Base-by-base conservation (phyloP, 805 yeast genomes). In the Blastobotrys americana region DNA sequence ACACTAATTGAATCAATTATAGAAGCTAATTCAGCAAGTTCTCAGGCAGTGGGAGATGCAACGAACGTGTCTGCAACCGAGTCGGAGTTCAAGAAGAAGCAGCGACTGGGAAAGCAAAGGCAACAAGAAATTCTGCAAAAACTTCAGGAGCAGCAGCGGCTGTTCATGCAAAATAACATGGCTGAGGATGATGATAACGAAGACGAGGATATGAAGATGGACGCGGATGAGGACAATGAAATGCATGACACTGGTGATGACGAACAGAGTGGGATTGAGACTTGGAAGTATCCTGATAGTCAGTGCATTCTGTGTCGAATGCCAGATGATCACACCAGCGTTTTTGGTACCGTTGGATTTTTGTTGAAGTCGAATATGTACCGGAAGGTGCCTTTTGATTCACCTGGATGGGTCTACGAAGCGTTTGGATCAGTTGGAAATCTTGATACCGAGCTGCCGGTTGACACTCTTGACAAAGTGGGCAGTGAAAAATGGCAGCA, bases 251-350 rank as follows among this genome's bases (percentile, higher is more conserved):
- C 44, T 20, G 61, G 50, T 22, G 58, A 49, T 10, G 39, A 42
- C 10, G 53, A 47, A 18, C 36, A 22, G 39, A 46, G 28, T 31
- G n/a, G n/a, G n/a, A n/a, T n/a, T n/a, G 55, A 41, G 3, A 46
- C 72, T 1, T 83, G 89, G 90, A 67, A 66, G 28, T 85, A 76
- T 54, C 93, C 94, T 0, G 78, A 77, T 23, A 78, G 78, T 23
- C 83, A 78, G 50, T 87, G 96, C 59, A 80, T 87, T 33, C 65
- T 87, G 13, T 87, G 96, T 60, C 88, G 86, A 53, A 84, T 83
- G 77, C 80, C 86, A 0, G 73, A 80, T 1, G 71, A 71, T 17
- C 74, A 75, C 17, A 74, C 74, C 18, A 84, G 82, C 3, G 75
- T 84, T 0, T 84, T 81, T 62, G 96, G 96, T 0, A 71, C 82